These are phyloP conservation scores for Yamadazyma oceani DNA, from an alignment of 1,139 yeast genomes.

Conservation along the genomic window DNA sequence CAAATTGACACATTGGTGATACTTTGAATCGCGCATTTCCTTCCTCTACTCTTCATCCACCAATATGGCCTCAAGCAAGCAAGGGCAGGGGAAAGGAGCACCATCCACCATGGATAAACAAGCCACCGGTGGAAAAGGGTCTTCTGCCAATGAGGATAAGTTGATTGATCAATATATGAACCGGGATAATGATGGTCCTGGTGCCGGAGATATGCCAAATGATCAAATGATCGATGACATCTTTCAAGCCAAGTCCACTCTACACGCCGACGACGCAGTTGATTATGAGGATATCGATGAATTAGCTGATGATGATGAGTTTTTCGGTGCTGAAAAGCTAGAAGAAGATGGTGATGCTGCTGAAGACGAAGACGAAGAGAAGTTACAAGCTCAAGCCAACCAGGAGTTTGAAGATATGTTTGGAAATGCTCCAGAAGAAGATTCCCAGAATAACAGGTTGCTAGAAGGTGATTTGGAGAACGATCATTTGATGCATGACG, in stretches of 20 bases:
- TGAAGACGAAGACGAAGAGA: conserved; percentile 33
- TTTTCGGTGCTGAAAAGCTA: conserved; percentile 10
- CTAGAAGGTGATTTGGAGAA: conserved; percentile 46
- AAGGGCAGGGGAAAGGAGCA: too few relatives aligned
- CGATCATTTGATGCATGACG: conserved; percentile 37
- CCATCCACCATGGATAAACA: too few relatives aligned
- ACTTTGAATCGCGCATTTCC: too few relatives aligned
- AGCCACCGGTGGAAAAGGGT: neutral
- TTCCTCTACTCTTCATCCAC: too few relatives aligned
- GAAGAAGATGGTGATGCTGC: conserved; percentile 10
- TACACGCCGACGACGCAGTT: conserved; percentile 90
- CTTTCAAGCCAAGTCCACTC: conserved; percentile 39
- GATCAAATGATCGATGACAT: conserved; percentile 41
- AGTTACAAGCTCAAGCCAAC: conserved; percentile 37
- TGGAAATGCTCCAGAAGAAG: conserved; percentile 22
- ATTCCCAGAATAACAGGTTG: conserved; percentile 18
- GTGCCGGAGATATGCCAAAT: conserved; percentile 25
- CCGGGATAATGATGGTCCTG: conserved; percentile 16
- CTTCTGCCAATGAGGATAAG: conserved; percentile 11
- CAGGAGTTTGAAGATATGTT: conserved; percentile 52
- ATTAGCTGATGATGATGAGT: conserved; percentile 68
- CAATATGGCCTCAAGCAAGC: too few relatives aligned
- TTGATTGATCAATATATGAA: conserved; percentile 19
- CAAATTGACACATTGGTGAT: too few relatives aligned
- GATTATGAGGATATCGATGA: conserved; percentile 96